phyloP scores from a whole-genome alignment of 2,329 filamentous ascomycete species.

The Ascochyta fabae region DNA sequence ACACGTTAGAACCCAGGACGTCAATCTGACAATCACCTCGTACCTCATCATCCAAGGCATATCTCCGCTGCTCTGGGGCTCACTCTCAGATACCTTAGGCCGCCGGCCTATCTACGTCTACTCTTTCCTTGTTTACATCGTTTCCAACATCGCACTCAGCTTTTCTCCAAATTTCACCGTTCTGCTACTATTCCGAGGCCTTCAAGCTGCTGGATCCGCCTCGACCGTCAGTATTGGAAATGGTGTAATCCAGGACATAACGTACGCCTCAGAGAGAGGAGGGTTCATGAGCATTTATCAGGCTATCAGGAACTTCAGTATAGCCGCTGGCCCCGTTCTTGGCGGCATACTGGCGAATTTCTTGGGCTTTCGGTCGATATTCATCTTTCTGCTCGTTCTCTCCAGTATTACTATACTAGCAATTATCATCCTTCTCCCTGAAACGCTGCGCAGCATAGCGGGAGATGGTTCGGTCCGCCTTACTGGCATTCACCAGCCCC shows the following conservation, averaged over 20 bases:
- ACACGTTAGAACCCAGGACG: slow-evolving; percentile 30
- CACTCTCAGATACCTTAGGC: slow-evolving; percentile 57
- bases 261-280: slow-evolving; percentile 48
- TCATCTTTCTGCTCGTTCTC: slow-evolving; percentile 62
- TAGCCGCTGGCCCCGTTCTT: slow-evolving; percentile 32
- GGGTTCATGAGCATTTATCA: slow-evolving; percentile 52
- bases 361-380: slow-evolving; percentile 52
- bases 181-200: slow-evolving; percentile 54
- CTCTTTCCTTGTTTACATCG: slow-evolving; percentile 57
- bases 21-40: slow-evolving; percentile 44
- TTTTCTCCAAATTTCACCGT: slow-evolving; percentile 53
- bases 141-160: slow-evolving; percentile 56
- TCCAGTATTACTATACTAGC: slow-evolving; percentile 46
- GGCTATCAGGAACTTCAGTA: slow-evolving; percentile 49
- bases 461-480: slow-evolving; percentile 43
- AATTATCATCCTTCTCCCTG: slow-evolving; percentile 49
- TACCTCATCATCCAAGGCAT: slow-evolving; percentile 56
- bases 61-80: slow-evolving; percentile 58
- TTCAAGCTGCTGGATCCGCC: slow-evolving; percentile 59
- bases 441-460: slow-evolving; percentile 43
- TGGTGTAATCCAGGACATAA: slow-evolving; percentile 53
- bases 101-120: slow-evolving; percentile 55
- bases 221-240: slow-evolving; percentile 56
- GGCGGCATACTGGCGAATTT: slow-evolving; percentile 38
- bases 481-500: slow-evolving; percentile 50